phyloP scores from a whole-genome alignment of 139 green algal genomes.

The Pleodorina starrii region DNA sequence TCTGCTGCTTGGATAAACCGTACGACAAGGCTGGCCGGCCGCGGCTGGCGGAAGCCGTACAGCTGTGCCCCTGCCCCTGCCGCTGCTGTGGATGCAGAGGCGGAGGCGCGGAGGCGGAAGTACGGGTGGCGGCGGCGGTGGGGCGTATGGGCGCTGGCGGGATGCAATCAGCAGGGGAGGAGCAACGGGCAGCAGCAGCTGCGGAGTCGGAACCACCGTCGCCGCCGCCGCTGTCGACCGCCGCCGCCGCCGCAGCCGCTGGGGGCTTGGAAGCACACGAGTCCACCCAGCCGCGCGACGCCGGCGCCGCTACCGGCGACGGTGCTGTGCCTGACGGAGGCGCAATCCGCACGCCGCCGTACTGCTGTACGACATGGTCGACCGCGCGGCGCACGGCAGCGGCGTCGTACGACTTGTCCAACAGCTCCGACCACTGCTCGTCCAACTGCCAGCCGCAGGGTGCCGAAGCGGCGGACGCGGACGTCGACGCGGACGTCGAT shows the following conservation, averaged over 20 bases:
- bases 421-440: neutral
- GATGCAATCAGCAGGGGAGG: no score
- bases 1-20: neutral
- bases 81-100: neutral
- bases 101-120: neutral
- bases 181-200: no score
- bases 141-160: no score
- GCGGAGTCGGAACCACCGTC: neutral
- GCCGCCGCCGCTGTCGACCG: neutral
- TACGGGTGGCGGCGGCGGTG: no score
- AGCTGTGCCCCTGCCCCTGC: neutral
- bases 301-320: neutral
- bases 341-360: neutral
- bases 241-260: neutral
- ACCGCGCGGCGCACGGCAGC: neutral
- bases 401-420: conserved; percentile 15
- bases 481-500: neutral
- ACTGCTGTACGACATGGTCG: neutral
- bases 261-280: neutral
- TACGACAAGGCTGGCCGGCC: neutral
- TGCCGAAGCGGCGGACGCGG: neutral
- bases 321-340: neutral
- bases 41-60: neutral
- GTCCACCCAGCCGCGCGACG: no score
- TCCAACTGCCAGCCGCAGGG: neutral